Evolutionary conservation across 176 grass and related monocot species (phyloP).

Genomic region (Panicum miliaceum): DNA sequence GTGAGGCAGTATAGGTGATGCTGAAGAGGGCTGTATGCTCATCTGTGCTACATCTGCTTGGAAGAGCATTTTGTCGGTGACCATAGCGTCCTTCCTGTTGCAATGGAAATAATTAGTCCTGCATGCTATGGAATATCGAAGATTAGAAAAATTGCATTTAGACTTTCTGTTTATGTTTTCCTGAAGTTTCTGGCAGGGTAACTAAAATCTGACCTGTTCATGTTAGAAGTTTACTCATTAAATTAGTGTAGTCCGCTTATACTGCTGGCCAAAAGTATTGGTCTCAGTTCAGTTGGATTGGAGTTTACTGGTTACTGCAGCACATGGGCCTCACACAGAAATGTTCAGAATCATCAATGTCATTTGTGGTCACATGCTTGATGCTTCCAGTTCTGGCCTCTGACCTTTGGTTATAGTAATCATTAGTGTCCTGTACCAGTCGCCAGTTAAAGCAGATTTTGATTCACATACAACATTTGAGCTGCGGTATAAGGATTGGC

Average conservation of each 20-base stretch:
- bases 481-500: slow-evolving; percentile 26
- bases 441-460: slow-evolving; percentile 42
- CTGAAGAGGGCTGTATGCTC: slow-evolving; percentile 30
- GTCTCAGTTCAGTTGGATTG: slow-evolving; percentile 34
- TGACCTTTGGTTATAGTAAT: slow-evolving; percentile 38
- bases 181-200: slow-evolving; percentile 42
- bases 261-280: not conserved
- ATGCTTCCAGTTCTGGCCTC: slow-evolving; percentile 39
- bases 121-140: slow-evolving; percentile 4
- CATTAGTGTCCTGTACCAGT: slow-evolving; percentile 20
- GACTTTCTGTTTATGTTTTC: slow-evolving; percentile 2
- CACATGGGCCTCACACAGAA: slow-evolving; percentile 18
- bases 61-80: slow-evolving; percentile 10
- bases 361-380: slow-evolving; percentile 19
- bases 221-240: slow-evolving; percentile 37
- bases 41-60: slow-evolving; percentile 34
- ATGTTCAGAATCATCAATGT: slow-evolving; percentile 11
- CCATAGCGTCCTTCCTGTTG: slow-evolving; percentile 15
- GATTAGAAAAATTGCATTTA: slow-evolving; percentile 37
- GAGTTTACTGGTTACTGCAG: slow-evolving; percentile 35
- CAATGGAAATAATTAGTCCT: slow-evolving; percentile 35
- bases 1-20: slow-evolving; percentile 10
- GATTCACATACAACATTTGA: slow-evolving; percentile 28
- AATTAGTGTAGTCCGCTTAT: not conserved
- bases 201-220: slow-evolving; percentile 26